Base-by-base conservation (phyloP, 1,284 basidiomycete species). In the Pholiota adiposa region DNA sequence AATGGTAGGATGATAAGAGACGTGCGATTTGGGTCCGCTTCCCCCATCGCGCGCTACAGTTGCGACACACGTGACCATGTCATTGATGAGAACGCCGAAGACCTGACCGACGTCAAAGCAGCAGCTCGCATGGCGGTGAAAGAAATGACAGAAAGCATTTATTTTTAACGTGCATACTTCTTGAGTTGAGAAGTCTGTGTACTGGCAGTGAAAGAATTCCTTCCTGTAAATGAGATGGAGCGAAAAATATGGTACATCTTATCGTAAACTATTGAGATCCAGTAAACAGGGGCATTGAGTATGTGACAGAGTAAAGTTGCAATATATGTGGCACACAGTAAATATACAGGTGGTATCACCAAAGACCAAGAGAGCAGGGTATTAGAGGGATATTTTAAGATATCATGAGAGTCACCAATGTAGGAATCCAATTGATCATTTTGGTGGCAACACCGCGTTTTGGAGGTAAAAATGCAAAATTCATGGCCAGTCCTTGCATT, bases 381-480 rank as follows among this genome's bases (percentile, higher is more conserved):
- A 49, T 36, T 49, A 57, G 36, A 48, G 27, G 52, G 21, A 18
- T 36, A 16, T 52, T 51, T 36, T 54, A 73, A 58, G 66, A 65
- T 68, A 77, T 74, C 63, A 78, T 76, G 52, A 72, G 68, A 50
- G 67, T 61, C 27, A 79, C 72, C 56, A 92, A 76, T 69, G 83
- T 82, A 29, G 88, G 85, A 65, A 92, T 90, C 87, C 88, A 91
- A 59, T 86, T 83, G 57, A 90, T 83, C 75, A 91, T 84, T 70
- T 83, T 85, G 38, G 82, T 82, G 60, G 84, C 87, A 27, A 83
- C 81, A 11, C 80, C 81, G 54, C 81, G 83, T 66, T 83, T 82
- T 16, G 81, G 74, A 12, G 86, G 79, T 43, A 90, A 71, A 76
- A 93, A 93, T 63, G 84, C 80, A 76, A 90, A 88, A 63, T 78